These are phyloP conservation scores for Salvia splendens DNA, from an alignment of 257 asterid species.

Conservation along the genomic window DNA sequence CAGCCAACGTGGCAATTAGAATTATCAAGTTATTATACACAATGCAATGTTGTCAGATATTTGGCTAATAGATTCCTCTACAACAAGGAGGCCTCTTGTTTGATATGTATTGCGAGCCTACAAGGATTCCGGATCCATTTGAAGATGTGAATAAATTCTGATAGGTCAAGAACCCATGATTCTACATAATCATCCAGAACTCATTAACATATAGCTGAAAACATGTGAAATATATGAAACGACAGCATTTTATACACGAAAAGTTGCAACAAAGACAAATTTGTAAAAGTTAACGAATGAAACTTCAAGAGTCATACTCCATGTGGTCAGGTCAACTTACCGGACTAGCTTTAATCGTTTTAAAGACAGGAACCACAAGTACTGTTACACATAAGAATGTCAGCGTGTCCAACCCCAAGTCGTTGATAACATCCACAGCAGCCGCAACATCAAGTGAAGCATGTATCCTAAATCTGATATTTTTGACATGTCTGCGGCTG, in stretches of 20 bases:
- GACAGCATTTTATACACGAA: background rate
- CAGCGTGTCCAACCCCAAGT: slow-evolving; percentile 86
- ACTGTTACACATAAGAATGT: slow-evolving; percentile 95
- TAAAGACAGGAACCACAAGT: slow-evolving; percentile 90
- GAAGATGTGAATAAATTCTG: slow-evolving; percentile 10
- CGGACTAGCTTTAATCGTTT: slow-evolving; percentile 87
- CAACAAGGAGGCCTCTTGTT: background rate
- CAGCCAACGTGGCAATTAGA: slow-evolving; percentile 18
- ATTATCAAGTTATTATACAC: background rate
- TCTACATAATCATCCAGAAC: background rate
- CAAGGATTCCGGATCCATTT: slow-evolving; percentile 11
- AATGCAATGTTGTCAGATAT: background rate
- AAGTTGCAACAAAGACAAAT: background rate
- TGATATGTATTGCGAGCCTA: background rate
- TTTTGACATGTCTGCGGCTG: slow-evolving; percentile 36
- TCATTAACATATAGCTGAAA: slow-evolving; percentile 18
- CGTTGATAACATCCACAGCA: slow-evolving; percentile 95
- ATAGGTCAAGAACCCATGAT: background rate
- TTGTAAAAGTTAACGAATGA: slow-evolving; percentile 1
- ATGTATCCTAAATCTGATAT: slow-evolving; percentile 46
- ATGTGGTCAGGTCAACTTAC: slow-evolving; percentile 58
- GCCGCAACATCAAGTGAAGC: slow-evolving; percentile 73
- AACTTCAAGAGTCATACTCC: background rate
- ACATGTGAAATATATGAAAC: background rate
- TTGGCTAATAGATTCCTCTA: slow-evolving; percentile 10